Evolutionary conservation across 1,284 basidiomycete genomes (phyloP), one percentile per base, ranked within the genome.

Genomic region (Neolentinus lepideus): DNA sequence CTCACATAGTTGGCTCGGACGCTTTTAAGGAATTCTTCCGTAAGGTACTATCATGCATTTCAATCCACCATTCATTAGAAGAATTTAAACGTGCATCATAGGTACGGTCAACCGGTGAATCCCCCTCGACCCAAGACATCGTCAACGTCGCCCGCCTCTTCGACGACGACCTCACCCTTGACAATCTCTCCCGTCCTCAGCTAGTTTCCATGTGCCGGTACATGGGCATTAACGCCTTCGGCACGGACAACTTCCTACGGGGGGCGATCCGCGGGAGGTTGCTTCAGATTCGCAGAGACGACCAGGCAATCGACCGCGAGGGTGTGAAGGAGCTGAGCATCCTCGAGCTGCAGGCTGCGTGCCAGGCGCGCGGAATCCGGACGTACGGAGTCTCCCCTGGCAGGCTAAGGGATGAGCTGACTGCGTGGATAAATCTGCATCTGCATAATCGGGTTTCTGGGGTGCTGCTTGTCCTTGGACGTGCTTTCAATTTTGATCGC

Each of bases 21-120:
- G 93, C 94, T 55, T 99, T 99, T 80, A 98, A 98, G 68, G 94
- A 98, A 71, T 99, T 99, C 75, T 99, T 99, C 88, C 85, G 94
- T 67, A 99, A 99, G 77, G 88, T 86, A 56, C 35, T 70, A 58
- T 21, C 26, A 16, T 33, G 21, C n/a, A n/a, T 16, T 10, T 36
- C 19, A 21, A 4, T 26, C 52, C 12, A 9, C 38, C 47, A 14
- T 29, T 50, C 46, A 14, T 29, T 38, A 24, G 56, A 22, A 10
- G 51, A 48, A 53, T 27, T 58, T 36, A 29, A 27, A 56, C 48
- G 46, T 50, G 26, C 22, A n/a, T n/a, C 50, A 16, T 61, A 89
- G 86, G 91, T 98, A 58, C 89, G 96, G 56, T 90, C 92, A 8
- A 99, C 95, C 1, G 96, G 96, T 57, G 96, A 98, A 76, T 82